Conservation (phyloP, 2,329 filamentous ascomycete genomes). For the Talaromyces sp. region DNA sequence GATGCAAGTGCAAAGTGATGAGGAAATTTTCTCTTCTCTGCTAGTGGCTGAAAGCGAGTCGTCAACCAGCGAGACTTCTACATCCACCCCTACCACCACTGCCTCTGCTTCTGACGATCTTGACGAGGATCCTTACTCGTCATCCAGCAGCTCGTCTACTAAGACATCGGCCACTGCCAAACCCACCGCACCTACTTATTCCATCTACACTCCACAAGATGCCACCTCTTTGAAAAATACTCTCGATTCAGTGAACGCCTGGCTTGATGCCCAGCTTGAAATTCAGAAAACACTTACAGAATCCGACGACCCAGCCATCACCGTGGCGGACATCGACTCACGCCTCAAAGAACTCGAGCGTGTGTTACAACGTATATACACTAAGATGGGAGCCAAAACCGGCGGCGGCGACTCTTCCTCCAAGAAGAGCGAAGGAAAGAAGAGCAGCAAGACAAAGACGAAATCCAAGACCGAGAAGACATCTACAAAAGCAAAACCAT, state of each 20-base stretch:
- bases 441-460: constrained; percentile 22
- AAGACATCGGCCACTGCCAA: constrained; percentile 35
- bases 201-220: constrained; percentile 72
- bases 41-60: constrained; percentile 45
- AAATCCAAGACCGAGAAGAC: constrained; percentile 19
- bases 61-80: constrained; percentile 39
- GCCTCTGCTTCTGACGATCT: constrained; percentile 52
- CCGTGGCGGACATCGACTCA: constrained; percentile 67
- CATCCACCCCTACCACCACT: constrained; percentile 50
- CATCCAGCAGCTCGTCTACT: constrained; percentile 38
- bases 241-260: constrained; percentile 63
- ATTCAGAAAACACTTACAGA: constrained; percentile 68
- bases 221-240: constrained; percentile 63
- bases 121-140: constrained; percentile 69
- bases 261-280: constrained; percentile 71
- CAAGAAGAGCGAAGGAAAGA: constrained; percentile 44
- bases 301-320: constrained; percentile 72
- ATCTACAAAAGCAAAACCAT: constrained; percentile 18
- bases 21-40: constrained; percentile 57
- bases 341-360: constrained; percentile 69
- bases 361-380: constrained; percentile 36
- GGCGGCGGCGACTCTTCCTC: constrained; percentile 49
- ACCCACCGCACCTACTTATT: constrained; percentile 54
- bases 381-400: constrained; percentile 60
- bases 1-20: constrained; percentile 70